Base-by-base conservation (phyloP, 208 protist genomes). In the Trypanosoma caninum region DNA sequence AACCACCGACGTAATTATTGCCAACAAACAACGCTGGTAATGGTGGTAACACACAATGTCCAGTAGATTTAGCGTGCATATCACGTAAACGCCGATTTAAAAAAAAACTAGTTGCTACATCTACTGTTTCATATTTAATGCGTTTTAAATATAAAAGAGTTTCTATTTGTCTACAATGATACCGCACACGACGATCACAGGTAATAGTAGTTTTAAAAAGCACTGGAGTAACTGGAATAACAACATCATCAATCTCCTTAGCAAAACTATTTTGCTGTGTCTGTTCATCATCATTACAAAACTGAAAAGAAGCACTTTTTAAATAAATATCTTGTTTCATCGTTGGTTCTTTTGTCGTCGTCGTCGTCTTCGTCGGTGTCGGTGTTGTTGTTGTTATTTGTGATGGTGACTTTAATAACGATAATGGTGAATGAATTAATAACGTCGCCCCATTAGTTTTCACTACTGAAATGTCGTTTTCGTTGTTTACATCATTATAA, bases 171-270 rank as follows among this genome's bases (percentile, higher is more conserved):
- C 82, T 65, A 42, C 72, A 82, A 37, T 78, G 69, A 44, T 83
- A 74, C 13, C 82, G 80, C 33, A 84, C 75, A 28, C 52, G 51
- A 10, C 78, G 71, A 38, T 85, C 74, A 13, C 73, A 77, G 0
- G 86, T 88, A 74, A 93, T 82, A 61, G 75, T 84, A 0, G 82
- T 88, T 8, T 34, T 78, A 66, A 89, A 93, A 31, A 93, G 65
- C 31, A 86, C 50, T 35, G 84, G 53, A 23, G 47, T 67, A 14
- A 31, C 63, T n/a, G 71, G 57, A 18, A 72, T 61, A 31, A 61
- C 45, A 51, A n/a, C n/a, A n/a, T n/a, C n/a, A n/a, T n/a, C n/a
- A n/a, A n/a, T 69, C 33, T 69, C 63, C 23, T 64, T 57, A 18
- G 69, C 70, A 30, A 84, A 72, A 27, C 74, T 64, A 54, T 83